Percentiles rank a stretch among this genome's conserved stretches.
Evolutionary conservation across 2,329 filamentous ascomycete species (phyloP).

Genomic region (Botrytis elliptica): DNA sequence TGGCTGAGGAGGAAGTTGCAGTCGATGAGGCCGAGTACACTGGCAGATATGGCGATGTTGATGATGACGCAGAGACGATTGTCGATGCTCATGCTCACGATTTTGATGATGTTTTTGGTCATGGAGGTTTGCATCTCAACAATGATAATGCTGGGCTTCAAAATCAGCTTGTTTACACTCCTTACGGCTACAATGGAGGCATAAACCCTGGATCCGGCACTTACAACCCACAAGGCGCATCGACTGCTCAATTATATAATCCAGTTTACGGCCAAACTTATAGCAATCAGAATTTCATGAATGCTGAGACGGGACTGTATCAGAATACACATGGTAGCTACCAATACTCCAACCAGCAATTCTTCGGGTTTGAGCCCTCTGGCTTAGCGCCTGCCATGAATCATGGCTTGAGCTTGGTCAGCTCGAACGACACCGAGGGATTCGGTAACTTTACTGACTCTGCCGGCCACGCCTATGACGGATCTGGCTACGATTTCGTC

Average conservation of each 20-base stretch:
- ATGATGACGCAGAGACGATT: background rate
- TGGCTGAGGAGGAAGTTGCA: background rate
- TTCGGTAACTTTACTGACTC: background rate
- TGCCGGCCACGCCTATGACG: background rate
- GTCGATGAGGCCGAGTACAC: background rate
- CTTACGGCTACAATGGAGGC: background rate
- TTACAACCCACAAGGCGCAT: background rate
- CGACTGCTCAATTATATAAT: background rate
- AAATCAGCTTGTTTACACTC: background rate
- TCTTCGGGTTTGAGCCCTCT: background rate
- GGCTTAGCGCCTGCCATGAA: background rate
- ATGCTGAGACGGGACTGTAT: background rate
- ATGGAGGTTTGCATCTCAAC: background rate
- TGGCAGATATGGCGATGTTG: no score
- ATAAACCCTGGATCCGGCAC: background rate
- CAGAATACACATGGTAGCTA: background rate
- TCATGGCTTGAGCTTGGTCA: background rate
- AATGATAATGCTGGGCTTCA: background rate
- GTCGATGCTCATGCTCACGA: background rate
- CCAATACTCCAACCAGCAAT: background rate
- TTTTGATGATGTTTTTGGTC: slow-evolving; percentile 4
- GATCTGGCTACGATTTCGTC: background rate
- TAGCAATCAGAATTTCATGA: background rate
- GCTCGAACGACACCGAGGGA: background rate
- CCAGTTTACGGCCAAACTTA: background rate